Conservation (phyloP, 306 rosid species). For the Lathyrus oleraceus region DNA sequence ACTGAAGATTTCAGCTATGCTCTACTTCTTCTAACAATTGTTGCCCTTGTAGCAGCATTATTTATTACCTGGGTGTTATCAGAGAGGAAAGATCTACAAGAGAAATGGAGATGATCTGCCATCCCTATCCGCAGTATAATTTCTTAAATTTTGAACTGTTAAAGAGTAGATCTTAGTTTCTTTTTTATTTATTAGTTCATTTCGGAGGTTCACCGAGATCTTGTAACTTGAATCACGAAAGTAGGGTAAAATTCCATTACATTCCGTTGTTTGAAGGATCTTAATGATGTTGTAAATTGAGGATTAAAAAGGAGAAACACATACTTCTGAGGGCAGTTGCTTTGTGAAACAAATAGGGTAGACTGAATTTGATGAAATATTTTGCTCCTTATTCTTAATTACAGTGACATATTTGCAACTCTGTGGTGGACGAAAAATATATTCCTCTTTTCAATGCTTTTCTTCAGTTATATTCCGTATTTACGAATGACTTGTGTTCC, state of each 20-base stretch:
- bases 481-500: neutral
- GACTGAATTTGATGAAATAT: constrained; percentile 19
- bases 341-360: constrained; percentile 9
- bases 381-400: constrained; percentile 23
- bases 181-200: constrained; percentile 30
- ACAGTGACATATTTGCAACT: constrained; percentile 1
- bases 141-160: constrained; percentile 29
- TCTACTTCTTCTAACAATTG: constrained; percentile 86
- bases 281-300: constrained; percentile 50
- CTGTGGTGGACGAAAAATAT: neutral
- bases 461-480: neutral
- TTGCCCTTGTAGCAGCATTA: constrained; percentile 82
- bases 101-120: constrained; percentile 83
- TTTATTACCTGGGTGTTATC: constrained; percentile 85
- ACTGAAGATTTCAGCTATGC: constrained; percentile 99
- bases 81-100: constrained; percentile 86
- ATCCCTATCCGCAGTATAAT: constrained; percentile 9
- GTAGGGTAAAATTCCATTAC: constrained; percentile 48
- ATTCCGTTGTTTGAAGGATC: constrained; percentile 33
- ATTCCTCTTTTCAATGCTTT: neutral
- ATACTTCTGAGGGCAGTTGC: constrained; percentile 22
- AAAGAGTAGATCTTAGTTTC: constrained; percentile 35
- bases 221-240: constrained; percentile 39
- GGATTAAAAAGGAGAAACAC: constrained; percentile 35
- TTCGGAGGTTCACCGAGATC: constrained; percentile 29